Percentiles rank a stretch among this genome's conserved stretches.
phyloP scores from a whole-genome alignment of 129 eudicot species.

The Arctium lappa region DNA sequence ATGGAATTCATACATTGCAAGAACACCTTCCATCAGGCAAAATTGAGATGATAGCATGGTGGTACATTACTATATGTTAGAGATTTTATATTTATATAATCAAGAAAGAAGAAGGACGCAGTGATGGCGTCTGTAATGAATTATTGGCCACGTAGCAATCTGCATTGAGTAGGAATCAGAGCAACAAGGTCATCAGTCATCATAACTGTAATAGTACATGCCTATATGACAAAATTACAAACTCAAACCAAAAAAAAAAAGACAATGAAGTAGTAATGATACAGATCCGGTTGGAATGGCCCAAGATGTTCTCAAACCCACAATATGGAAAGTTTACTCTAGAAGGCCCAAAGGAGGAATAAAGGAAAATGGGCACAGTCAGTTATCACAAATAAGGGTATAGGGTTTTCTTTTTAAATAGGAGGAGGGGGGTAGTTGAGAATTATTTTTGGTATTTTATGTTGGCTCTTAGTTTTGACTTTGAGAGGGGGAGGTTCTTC shows the following conservation, averaged over 20 bases:
- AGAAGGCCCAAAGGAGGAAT: no score
- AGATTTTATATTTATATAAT: not conserved
- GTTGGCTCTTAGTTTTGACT: no score
- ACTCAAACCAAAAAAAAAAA: not conserved
- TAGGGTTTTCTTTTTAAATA: no score
- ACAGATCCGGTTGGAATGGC: no score
- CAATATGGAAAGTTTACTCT: no score
- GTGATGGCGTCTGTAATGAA: not conserved
- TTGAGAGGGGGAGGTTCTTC: no score
- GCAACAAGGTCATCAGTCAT: not conserved
- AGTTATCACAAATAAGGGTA: no score
- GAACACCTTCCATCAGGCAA: not conserved
- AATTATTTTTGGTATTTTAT: no score
- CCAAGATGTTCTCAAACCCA: no score
- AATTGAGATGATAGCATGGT: not conserved
- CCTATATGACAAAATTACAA: not conserved
- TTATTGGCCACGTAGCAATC: not conserved
- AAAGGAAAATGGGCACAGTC: no score
- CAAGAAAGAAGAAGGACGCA: not conserved
- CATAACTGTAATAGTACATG: not conserved
- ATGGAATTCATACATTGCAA: conserved; percentile 4
- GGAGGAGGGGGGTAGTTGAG: no score
- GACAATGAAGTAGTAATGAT: not conserved
- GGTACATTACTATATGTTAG: not conserved
- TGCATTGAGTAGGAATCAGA: not conserved